Percentiles rank a stretch among this genome's conserved stretches.
phyloP scores from a whole-genome alignment of 352 stramenopile genomes.

The Pilasporangium apinafurcum region DNA sequence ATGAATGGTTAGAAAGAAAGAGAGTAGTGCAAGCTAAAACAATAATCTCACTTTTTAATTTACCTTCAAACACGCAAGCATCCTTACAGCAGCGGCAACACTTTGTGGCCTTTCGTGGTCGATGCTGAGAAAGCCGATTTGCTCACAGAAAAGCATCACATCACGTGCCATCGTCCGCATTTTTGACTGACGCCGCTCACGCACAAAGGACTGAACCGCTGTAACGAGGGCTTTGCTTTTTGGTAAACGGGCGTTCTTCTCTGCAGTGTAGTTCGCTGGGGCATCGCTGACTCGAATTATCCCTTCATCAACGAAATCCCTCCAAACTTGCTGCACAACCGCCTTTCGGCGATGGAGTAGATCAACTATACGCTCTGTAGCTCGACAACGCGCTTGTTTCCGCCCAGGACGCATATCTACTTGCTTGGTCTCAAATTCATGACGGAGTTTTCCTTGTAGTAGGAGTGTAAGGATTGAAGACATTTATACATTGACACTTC shows the following conservation, averaged over 20 bases:
- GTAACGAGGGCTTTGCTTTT: neutral
- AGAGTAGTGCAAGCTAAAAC: too few relatives aligned
- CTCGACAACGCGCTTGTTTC: too few relatives aligned
- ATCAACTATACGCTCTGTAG: constrained; percentile 2
- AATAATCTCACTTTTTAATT: too few relatives aligned
- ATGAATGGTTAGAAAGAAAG: too few relatives aligned
- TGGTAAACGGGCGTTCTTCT: constrained; percentile 1
- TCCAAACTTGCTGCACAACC: constrained; percentile 1
- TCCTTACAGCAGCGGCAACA: too few relatives aligned
- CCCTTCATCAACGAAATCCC: neutral
- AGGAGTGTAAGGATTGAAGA: too few relatives aligned
- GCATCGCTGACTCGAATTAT: neutral
- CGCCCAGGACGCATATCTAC: too few relatives aligned
- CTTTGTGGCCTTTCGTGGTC: neutral
- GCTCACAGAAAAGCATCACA: neutral
- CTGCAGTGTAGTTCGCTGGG: neutral
- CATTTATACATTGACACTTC: too few relatives aligned
- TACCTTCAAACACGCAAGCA: too few relatives aligned
- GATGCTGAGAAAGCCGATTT: neutral
- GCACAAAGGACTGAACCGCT: constrained; percentile 1
- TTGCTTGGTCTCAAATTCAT: neutral
- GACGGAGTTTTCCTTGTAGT: constrained; percentile 3
- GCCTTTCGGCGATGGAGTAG: neutral
- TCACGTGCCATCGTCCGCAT: neutral
- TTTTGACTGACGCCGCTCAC: neutral